Base-by-base conservation (phyloP, 495 filamentous ascomycete genomes). In the Neurospora sp. region DNA sequence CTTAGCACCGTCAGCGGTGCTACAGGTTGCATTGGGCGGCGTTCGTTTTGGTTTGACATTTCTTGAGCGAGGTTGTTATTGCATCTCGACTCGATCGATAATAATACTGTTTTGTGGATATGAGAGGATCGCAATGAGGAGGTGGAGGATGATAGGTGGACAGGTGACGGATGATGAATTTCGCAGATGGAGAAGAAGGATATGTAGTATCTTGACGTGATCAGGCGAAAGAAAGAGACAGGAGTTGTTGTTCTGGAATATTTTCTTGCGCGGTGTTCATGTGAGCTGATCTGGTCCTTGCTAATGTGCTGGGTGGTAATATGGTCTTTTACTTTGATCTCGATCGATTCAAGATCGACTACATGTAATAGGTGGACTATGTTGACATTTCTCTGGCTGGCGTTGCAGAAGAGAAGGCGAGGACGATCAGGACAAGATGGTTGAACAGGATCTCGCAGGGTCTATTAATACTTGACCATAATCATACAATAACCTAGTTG, bases 1-100 rank as follows among this genome's bases (percentile, higher is more conserved):
- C 54, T 34, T 62, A 34, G 54, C 28, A 62, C 54, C 54, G 28
- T 34, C 54, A 34, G 31, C 43, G 34, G 31, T 73, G 59, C 48
- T 34, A 54, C 38, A 34, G 70, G 70, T 62, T 71, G 76, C 76
- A 77, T 77, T 77, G 74, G 74, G 72, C 71, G 76, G 76, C 76
- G 76, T 77, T 75, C 59, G 21, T 42, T 21, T 66, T 42, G 70
- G 6, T 37, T 72, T 59, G 48, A 45, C 45, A 72, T 31, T 6
- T 5, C 54, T 34, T 62, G 54, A 62, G 54, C 5, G 54, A 62
- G 54, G 54, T 34, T 62, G 54, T 62, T 62, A 62, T 62, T 62
- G 13, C 54, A 62, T 28, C 28, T 62, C 54, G 28, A 34, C 28
- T 62, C 54, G 28, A 8, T 19, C 7, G 54, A 62, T 62, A 34